phyloP scores from a whole-genome alignment of 805 yeast genomes.

The Zygotorulaspora sp. region DNA sequence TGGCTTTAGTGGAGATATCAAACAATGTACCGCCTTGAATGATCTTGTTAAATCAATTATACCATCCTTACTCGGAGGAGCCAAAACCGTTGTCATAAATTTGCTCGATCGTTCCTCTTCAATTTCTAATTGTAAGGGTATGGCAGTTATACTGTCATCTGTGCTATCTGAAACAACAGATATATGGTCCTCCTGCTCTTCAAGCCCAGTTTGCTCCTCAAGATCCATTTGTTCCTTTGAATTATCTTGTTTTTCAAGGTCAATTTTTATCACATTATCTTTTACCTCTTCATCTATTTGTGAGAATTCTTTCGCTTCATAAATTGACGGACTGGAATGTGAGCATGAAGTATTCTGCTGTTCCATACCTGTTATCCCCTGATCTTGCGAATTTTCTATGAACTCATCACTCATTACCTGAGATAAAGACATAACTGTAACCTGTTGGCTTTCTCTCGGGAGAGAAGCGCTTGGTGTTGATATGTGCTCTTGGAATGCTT shows the following conservation, averaged over 20 bases:
- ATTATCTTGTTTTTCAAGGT: too few species aligned
- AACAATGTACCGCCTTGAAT: slow-evolving; percentile 26
- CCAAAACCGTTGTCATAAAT: slow-evolving; percentile 9
- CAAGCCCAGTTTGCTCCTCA: not conserved
- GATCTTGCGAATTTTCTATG: too few species aligned
- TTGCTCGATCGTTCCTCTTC: too few species aligned
- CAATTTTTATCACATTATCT: not conserved
- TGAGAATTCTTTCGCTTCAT: not conserved
- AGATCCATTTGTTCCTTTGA: not conserved
- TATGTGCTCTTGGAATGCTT: not conserved
- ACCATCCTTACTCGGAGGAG: slow-evolving; percentile 5
- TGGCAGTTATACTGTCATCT: slow-evolving; percentile 9
- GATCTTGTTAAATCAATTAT: slow-evolving; percentile 32
- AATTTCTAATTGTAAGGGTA: slow-evolving; percentile 12
- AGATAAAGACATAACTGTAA: slow-evolving; percentile 24
- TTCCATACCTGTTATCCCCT: too few species aligned
- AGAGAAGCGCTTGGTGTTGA: slow-evolving; percentile 1
- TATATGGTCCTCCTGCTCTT: slow-evolving; percentile 5
- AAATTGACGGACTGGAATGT: too few species aligned
- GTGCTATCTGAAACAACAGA: slow-evolving; percentile 16
- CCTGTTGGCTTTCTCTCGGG: slow-evolving; percentile 7
- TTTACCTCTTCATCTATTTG: not conserved
- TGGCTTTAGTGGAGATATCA: slow-evolving; percentile 30
- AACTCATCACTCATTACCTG: slow-evolving; percentile 27
- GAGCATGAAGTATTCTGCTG: too few species aligned